Conservation (phyloP, 441 rosid species). For the Aleurites moluccanus region DNA sequence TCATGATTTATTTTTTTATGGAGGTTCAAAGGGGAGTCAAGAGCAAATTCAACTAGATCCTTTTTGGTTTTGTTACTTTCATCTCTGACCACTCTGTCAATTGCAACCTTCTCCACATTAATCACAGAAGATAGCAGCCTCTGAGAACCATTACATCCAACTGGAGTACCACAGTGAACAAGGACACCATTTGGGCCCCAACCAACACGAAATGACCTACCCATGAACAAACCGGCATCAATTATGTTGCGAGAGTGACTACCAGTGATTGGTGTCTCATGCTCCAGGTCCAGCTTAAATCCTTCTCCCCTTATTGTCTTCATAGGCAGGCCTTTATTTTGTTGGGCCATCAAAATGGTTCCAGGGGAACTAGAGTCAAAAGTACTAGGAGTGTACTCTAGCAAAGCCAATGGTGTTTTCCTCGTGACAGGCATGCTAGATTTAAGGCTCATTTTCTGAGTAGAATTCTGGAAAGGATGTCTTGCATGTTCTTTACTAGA, state of each 20-base stretch:
- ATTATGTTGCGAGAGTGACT: slow-evolving; percentile 75
- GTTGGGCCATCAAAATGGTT: slow-evolving; percentile 75
- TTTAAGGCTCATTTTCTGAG: slow-evolving; percentile 50
- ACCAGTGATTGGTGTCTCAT: slow-evolving; percentile 65
- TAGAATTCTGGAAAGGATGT: slow-evolving; percentile 44
- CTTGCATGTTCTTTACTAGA: slow-evolving; percentile 45
- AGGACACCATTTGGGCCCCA: slow-evolving; percentile 98
- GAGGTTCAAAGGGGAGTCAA: slow-evolving; percentile 74
- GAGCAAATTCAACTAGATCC: slow-evolving; percentile 69
- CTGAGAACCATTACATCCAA: slow-evolving; percentile 50
- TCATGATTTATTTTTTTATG: slow-evolving; percentile 66
- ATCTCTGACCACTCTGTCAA: slow-evolving; percentile 79
- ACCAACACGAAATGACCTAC: slow-evolving; percentile 95
- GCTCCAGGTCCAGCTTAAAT: slow-evolving; percentile 68
- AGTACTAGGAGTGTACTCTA: slow-evolving; percentile 69
- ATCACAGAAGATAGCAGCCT: slow-evolving; percentile 69
- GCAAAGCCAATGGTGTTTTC: slow-evolving; percentile 76
- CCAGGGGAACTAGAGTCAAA: slow-evolving; percentile 53
- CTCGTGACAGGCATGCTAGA: slow-evolving; percentile 49
- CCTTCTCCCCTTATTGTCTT: slow-evolving; percentile 58
- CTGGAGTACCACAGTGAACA: slow-evolving; percentile 72
- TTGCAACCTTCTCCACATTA: slow-evolving; percentile 75
- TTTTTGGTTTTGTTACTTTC: slow-evolving; percentile 62
- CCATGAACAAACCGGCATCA: slow-evolving; percentile 97
- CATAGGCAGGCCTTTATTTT: slow-evolving; percentile 58